Conservation (phyloP, 78 protist species). For the Corallochytrium limacisporum region DNA sequence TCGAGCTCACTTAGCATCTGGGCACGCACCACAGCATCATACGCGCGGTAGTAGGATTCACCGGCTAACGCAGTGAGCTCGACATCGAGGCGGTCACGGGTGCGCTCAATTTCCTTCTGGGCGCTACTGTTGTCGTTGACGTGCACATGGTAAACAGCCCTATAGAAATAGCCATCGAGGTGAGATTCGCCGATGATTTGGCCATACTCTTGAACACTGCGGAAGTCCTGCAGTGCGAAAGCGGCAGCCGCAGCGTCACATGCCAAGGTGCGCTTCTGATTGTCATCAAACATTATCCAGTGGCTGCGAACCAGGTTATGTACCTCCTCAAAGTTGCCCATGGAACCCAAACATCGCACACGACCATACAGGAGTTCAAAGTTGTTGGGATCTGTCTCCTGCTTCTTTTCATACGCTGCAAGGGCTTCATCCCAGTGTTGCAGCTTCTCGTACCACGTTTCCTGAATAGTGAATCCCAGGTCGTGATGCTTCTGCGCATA, state of each 20-base stretch:
- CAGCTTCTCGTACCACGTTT: conserved; percentile 85
- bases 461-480: conserved; percentile 45
- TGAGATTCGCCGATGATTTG: too few species aligned
- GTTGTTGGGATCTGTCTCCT: conserved; percentile 26
- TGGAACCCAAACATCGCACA: conserved; percentile 80
- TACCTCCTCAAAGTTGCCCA: conserved; percentile 80
- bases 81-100: conserved; percentile 63
- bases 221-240: too few species aligned
- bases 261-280: conserved; percentile 28
- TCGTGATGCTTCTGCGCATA: conserved; percentile 8
- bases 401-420: conserved; percentile 56
- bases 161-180: not conserved
- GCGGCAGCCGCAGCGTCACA: conserved; percentile 83
- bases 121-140: conserved; percentile 33
- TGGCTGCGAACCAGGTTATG: conserved; percentile 23
- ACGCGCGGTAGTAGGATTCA: conserved; percentile 65
- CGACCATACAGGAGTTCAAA: conserved; percentile 48
- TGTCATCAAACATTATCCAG: conserved; percentile 35
- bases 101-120: conserved; percentile 33
- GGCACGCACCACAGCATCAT: conserved; percentile 37
- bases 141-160: conserved; percentile 23
- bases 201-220: too few species aligned
- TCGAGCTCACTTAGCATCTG: conserved; percentile 73
- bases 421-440: conserved; percentile 87
- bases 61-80: conserved; percentile 74